Evolutionary conservation across 2,329 filamentous ascomycete species (phyloP).

Genomic region (Neospermospora avenae): DNA sequence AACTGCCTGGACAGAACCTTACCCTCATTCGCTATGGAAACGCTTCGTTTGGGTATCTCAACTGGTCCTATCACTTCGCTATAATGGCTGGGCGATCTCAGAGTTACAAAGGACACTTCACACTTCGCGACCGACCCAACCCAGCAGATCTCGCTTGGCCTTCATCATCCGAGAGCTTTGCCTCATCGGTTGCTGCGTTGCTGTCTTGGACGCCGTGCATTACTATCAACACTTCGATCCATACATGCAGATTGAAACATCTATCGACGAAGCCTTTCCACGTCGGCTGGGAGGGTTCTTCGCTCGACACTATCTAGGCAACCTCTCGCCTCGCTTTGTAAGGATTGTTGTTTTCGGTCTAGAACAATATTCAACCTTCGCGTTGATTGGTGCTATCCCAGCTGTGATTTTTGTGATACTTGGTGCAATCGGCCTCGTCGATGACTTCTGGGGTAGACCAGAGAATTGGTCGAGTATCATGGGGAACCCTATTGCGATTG

Average conservation of each 20-base stretch:
- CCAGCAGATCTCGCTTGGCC: background rate
- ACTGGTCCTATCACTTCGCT: conserved; percentile 10
- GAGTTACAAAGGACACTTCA: background rate
- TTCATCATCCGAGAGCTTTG: conserved; percentile 2
- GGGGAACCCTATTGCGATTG: conserved; percentile 11
- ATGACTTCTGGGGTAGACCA: conserved; percentile 10
- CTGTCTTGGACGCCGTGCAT: conserved; percentile 10
- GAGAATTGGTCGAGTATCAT: conserved; percentile 12
- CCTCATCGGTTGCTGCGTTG: conserved; percentile 2
- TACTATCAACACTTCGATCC: conserved; percentile 14
- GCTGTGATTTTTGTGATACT: conserved; percentile 9
- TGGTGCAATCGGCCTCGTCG: conserved; percentile 8
- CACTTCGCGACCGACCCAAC: background rate
- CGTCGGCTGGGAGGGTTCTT: conserved; percentile 7
- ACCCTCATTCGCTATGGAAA: conserved; percentile 1
- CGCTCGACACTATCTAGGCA: background rate
- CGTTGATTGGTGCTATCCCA: conserved; percentile 5
- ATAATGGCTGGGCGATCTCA: conserved; percentile 10
- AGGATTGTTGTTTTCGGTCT: conserved; percentile 7
- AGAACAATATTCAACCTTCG: conserved; percentile 12
- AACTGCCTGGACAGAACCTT: conserved; percentile 10
- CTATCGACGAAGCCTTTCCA: conserved; percentile 11
- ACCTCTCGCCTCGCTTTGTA: conserved; percentile 8
- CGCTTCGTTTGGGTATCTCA: conserved; percentile 12
- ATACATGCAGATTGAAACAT: conserved; percentile 16